Base-by-base conservation (phyloP, 139 green algal species). In the Chlorella sorokiniana region DNA sequence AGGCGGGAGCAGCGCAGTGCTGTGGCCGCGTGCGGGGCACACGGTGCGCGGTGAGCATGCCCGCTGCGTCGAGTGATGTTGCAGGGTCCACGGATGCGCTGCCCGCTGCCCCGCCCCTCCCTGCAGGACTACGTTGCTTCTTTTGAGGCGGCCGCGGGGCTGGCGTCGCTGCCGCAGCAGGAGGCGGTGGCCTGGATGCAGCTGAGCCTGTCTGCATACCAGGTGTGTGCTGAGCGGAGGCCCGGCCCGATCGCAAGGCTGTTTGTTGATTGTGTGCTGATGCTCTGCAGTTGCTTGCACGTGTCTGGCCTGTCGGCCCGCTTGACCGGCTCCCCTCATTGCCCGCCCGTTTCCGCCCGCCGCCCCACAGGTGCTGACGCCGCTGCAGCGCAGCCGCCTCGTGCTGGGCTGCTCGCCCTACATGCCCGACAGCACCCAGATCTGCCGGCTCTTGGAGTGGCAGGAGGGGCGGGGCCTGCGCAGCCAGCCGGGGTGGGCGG, bases 401-500 rank as follows among this genome's bases (percentile, higher is more conserved):
- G 35, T 72, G 65, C 65, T 72, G 14, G 65, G 35, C 31, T 45
- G 35, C n/a, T 25, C 37, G 3, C 65, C 65, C 4, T 48, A 72
- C 65, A 44, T 72, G 1, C 35, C 37, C 65, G 65, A 72, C 37
- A n/a, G 35, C 29, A 72, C 65, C 29, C 65, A 72, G 65, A 35
- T 72, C 35, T 72, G 65, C 65, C 35, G 23, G 33, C 35, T 51
- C 14, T 37, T 72, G 35, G 65, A 72, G 65, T 72, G 65, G 65
- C 65, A 72, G 65, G 9, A 72, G 35, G 20, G 51, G 65, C 65
- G 31, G 62, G 14, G 16, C 14, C 48, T 59, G 11, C 48, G 16
- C 48, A 59, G 56, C 18, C 16, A 65, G 56, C 56, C 29, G 18
- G 18, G 6, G 56, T 22, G n/a, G n/a, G n/a, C n/a, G 18, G 6